phyloP scores from a whole-genome alignment of 768 basidiomycete species.

The Psilocybe tampanensis region DNA sequence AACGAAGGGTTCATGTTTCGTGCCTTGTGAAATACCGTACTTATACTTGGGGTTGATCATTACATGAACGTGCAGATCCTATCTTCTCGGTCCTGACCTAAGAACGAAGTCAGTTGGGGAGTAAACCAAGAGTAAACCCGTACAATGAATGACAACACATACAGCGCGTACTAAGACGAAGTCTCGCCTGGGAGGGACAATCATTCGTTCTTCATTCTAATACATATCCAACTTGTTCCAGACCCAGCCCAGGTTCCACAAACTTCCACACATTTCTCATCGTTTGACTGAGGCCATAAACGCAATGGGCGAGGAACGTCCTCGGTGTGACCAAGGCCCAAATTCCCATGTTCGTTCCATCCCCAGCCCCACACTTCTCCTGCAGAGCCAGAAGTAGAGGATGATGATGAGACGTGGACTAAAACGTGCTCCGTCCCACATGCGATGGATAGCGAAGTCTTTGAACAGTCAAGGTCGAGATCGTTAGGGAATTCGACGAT shows the following conservation, averaged over 20 bases:
- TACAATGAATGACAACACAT: too few relatives aligned
- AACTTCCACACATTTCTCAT: slow-evolving; percentile 8
- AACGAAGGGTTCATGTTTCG: too few relatives aligned
- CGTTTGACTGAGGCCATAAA: slow-evolving; percentile 48
- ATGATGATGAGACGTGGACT: slow-evolving; percentile 29
- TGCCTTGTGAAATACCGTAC: too few relatives aligned
- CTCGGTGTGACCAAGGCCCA: slow-evolving; percentile 65
- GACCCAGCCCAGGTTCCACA: slow-evolving; percentile 43
- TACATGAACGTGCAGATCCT: too few relatives aligned
- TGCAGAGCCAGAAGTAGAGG: neutral
- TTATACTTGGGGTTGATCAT: too few relatives aligned
- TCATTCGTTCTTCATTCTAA: slow-evolving; percentile 1
- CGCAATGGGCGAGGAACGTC: slow-evolving; percentile 53
- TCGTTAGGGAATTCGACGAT: slow-evolving; percentile 10
- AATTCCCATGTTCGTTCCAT: slow-evolving; percentile 98
- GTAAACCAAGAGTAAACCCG: too few relatives aligned
- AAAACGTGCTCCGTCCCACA: slow-evolving; percentile 91
- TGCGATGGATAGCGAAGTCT: slow-evolving; percentile 40
- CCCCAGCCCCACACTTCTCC: slow-evolving; percentile 83
- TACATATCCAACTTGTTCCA: slow-evolving; percentile 50
- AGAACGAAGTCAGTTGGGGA: too few relatives aligned
- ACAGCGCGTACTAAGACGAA: neutral
- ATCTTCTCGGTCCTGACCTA: too few relatives aligned
- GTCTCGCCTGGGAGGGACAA: neutral
- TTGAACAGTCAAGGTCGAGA: slow-evolving; percentile 16